Base-by-base conservation (phyloP, 2,329 filamentous ascomycete species). In the Penicillium sp. region DNA sequence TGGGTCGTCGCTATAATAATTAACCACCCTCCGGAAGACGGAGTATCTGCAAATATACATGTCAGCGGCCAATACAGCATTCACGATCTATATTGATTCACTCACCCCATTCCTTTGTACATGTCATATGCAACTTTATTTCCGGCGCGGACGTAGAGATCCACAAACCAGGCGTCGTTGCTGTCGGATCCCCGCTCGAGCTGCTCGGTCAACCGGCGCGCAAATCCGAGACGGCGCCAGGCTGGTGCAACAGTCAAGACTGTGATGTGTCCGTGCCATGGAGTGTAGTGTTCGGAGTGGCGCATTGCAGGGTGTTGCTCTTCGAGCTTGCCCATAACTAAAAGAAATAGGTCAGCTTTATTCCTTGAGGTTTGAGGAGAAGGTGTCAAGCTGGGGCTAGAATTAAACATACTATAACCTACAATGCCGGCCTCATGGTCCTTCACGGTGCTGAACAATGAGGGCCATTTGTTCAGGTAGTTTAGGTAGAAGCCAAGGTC, bases 241-340 rank as follows among this genome's bases (percentile, higher is more conserved):
- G 88, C 85, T 0, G 94, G 94, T 0, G 93, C 88, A 21, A 99
- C 90, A 0, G 94, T 97, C 49, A 99, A 81, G 35, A 93, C 94
- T 5, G 94, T 99, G 70, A 99, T 96, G 75, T 99, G 94, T 21
- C 91, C 93, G 77, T 99, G 94, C 90, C 91, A 97, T n/a, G 93
- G 93, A n/a, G 96, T 87, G 77, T 95, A 96, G 77, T 97, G 91
- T 67, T 87, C 82, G 47, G 90, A 94, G 67, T 86, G 86, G 56
- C 85, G 82, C 71, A 89, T 84, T 50, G 86, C 85, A 42, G 89
- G 80, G 16, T 89, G 88, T 52, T 91, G 95, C 60, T 91, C 87
- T 79, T 97, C 93, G 57, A 96, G 84, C 78, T 99, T 99, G 70
- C 93, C 94, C 84, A 99, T 96, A 71, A 99, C 92, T 96, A 62